Base-by-base conservation (phyloP, 805 yeast species). In the Ogataea nakhonphanomensis region DNA sequence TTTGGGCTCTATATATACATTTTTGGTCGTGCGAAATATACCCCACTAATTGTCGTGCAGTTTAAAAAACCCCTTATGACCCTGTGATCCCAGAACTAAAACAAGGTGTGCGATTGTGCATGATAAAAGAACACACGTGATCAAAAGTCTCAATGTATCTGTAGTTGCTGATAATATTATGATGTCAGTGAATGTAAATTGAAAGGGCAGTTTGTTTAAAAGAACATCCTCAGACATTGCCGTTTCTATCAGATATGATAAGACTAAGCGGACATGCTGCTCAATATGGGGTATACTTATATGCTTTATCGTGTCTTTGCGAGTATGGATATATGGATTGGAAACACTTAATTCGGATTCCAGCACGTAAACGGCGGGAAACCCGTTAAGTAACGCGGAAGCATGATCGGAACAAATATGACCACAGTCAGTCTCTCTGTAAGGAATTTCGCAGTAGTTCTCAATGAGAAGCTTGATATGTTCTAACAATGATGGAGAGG, bases 351-450 rank as follows among this genome's bases (percentile, higher is more conserved):
- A 73, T 42, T 74, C 82, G 31, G 87, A 73, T 62, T 93, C 99
- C 48, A 84, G 77, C 33, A 87, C 84, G 62, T 88, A 85, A 24
- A 88, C 76, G 8, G 88, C 74, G 4, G 97, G 97, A 62, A 71
- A 88, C 0, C 97, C 97, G 53, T 75, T 76, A 57, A 83, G 79
- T 37, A 79, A 62, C 1, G 96, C 96, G 34, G 95, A 79, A 5
- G 93, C 83, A 61, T 89, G 96, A 65, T 91, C 98, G 12, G 95
- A 83, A 62, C 98, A 90, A 0, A 95, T 93, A 55, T 89, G 88
- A 1, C 96, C 96, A 65, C 97, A 91, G 42, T 67, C 51, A 9
- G 95, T 83, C 53, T 84, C 93, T 27, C 71, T 76, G 55, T 76
- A 83, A 3, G 85, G 81, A 42, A 89, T 84, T 15, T 64, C 54